Evolutionary conservation across 1,139 yeast genomes (phyloP), one percentile per base, ranked within the genome.

Genomic region (Pneumocystis canis): DNA sequence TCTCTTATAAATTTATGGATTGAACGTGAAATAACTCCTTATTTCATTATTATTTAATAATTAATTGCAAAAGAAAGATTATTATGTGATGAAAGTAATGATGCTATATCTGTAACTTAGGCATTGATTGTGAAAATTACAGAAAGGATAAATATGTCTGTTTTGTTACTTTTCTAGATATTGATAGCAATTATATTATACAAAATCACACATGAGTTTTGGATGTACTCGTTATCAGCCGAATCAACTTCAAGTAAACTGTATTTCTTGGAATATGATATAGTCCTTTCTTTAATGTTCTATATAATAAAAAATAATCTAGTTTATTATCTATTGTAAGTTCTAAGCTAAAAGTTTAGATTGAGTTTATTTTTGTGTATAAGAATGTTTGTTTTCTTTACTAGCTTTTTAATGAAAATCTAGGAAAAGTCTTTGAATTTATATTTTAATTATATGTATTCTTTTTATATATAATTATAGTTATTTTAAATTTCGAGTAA

Each of bases 161-260:
- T n/a, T 95, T 88, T 57, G 90, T 86, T 59, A 85, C 88, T 39
- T 82, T 87, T 82, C 95, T 95, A 63, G 96, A 88, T 73, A 84
- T 92, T 58, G 83, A 88, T 71, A 84, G 96, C 78, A 87, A 95
- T 16, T 88, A 88, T 77, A 80, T 88, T 73, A 83, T 92, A n/a
- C 68, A 88, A 88, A 77, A 88, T 88, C 72, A 92, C 88, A 61
- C 95, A 88, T 73, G 95, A 88, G 71, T 95, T 87, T 76, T 88
- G 96, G 96, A 83, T 88, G 87, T 82, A 5, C 7, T 32, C 7
- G 7, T 32, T 32, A 32, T 32, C 35, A 32, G 53, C 6, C 20
- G 16, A 53, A 20, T 25, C 6, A 16, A 30, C 16, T 18, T 39
- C 9, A 28, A 25, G 59, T 6, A 39, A 30, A 30, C 16, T 16